phyloP scores from a whole-genome alignment of 176 grass and related monocot species.

The Triticum timopheevii region DNA sequence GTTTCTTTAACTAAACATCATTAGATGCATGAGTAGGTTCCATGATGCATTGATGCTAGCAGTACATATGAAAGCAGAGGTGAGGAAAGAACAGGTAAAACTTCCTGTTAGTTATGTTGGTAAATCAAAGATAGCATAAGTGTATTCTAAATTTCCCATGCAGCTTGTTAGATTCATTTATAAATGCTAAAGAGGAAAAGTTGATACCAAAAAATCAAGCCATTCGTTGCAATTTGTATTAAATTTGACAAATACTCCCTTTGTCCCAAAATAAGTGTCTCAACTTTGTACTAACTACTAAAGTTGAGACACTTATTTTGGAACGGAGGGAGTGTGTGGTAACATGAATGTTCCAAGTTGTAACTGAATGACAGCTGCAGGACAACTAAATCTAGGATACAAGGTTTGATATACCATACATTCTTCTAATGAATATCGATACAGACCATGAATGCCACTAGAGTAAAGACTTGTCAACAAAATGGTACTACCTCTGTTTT shows the following conservation, averaged over 20 bases:
- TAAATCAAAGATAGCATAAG: not conserved
- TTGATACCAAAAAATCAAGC: not conserved
- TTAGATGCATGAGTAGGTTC: not conserved
- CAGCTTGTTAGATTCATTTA: conserved; percentile 1
- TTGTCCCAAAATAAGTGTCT: too few relatives aligned
- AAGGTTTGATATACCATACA: not conserved
- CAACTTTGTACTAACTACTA: too few relatives aligned
- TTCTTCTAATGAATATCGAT: not conserved
- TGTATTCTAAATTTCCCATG: not conserved
- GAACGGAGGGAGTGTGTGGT: not conserved
- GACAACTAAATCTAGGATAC: not conserved
- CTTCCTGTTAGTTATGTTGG: not conserved
- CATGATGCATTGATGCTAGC: too few relatives aligned
- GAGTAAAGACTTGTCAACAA: not conserved
- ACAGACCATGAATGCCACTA: not conserved
- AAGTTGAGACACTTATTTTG: too few relatives aligned
- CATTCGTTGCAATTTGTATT: conserved; percentile 2
- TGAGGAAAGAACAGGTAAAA: not conserved
- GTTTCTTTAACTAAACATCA: not conserved
- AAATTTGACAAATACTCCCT: not conserved
- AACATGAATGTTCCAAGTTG: not conserved
- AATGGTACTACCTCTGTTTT: not conserved
- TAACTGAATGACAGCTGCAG: not conserved
- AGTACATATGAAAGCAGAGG: not conserved
- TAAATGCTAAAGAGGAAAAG: not conserved